These are phyloP conservation scores for Elaeagnus macrophylla DNA, from an alignment of 306 rosid genomes.

Conservation along the genomic window DNA sequence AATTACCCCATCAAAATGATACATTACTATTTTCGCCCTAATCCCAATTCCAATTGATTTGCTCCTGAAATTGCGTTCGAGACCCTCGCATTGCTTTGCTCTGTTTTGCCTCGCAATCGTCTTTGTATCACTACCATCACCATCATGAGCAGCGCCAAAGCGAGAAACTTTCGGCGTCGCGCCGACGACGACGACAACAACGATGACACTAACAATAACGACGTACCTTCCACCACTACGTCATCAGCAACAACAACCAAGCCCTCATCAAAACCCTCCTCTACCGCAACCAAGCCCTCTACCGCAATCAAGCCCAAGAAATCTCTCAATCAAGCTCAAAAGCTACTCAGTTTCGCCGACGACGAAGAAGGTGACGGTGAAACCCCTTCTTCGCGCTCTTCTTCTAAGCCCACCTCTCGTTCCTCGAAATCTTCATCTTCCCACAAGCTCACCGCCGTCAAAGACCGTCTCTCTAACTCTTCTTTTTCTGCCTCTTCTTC, in stretches of 20 bases:
- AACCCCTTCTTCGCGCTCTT: constrained; percentile 33
- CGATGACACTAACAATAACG: constrained; percentile 27
- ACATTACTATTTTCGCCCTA: too few relatives aligned
- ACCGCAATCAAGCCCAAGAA: constrained; percentile 49
- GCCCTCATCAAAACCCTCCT: constrained; percentile 31
- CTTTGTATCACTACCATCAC: constrained; percentile 3
- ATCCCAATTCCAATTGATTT: too few relatives aligned
- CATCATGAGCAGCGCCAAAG: constrained; percentile 60
- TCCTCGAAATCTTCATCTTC: constrained; percentile 43
- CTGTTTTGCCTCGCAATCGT: neutral
- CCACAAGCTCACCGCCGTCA: constrained; percentile 53
- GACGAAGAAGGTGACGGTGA: constrained; percentile 48
- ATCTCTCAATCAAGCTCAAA: constrained; percentile 39
- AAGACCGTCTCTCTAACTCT: constrained; percentile 54
- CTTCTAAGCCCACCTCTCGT: constrained; percentile 41
- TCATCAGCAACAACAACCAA: constrained; percentile 13
- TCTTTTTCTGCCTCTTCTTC: constrained; percentile 28
- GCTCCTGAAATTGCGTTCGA: too few relatives aligned
- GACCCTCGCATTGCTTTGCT: too few relatives aligned
- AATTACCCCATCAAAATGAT: too few relatives aligned
- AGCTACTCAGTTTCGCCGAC: constrained; percentile 82
- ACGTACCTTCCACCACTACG: constrained; percentile 18
- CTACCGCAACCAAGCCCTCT: constrained; percentile 10
- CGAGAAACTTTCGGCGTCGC: constrained; percentile 76
- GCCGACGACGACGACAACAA: constrained; percentile 30